Conservation (phyloP, 2,329 filamentous ascomycete genomes). For the Stromatinia cepivora region DNA sequence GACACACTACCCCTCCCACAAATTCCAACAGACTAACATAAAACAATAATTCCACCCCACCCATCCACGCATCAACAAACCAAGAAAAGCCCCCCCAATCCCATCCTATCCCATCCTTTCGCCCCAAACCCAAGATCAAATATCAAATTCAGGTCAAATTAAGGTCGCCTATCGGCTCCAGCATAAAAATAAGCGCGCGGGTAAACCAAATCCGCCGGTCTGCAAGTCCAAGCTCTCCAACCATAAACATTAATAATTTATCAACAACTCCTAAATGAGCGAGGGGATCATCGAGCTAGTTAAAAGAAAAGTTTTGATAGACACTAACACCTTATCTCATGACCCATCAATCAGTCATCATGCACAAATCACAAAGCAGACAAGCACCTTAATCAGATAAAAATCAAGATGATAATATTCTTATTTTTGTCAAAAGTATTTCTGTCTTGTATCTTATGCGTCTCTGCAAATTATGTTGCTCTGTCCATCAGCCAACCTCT, state of each 20-base stretch:
- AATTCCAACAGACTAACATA: no score
- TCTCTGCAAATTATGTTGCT: not conserved
- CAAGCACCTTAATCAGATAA: not conserved
- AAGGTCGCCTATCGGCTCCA: not conserved
- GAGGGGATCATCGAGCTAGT: no score
- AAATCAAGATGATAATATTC: conserved; percentile 11
- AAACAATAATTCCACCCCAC: no score
- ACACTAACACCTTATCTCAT: no score
- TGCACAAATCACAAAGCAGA: not conserved
- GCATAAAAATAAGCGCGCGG: not conserved
- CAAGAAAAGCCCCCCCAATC: not conserved
- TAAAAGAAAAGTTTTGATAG: no score
- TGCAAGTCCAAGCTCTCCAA: no score
- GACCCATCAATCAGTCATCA: not conserved
- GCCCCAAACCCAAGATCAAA: not conserved
- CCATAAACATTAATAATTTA: no score
- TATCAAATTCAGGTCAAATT: not conserved
- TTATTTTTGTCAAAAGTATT: conserved; percentile 10
- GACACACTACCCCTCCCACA: no score
- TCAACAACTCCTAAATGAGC: no score
- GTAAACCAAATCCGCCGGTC: no score
- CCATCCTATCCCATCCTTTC: no score
- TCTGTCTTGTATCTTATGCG: not conserved
- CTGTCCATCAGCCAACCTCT: not conserved
- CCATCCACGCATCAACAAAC: no score